Percentiles rank a stretch among this genome's conserved stretches.
These are phyloP conservation scores for Stenocarpella maydis DNA, from an alignment of 2,329 filamentous ascomycete species.

Conservation along the genomic window DNA sequence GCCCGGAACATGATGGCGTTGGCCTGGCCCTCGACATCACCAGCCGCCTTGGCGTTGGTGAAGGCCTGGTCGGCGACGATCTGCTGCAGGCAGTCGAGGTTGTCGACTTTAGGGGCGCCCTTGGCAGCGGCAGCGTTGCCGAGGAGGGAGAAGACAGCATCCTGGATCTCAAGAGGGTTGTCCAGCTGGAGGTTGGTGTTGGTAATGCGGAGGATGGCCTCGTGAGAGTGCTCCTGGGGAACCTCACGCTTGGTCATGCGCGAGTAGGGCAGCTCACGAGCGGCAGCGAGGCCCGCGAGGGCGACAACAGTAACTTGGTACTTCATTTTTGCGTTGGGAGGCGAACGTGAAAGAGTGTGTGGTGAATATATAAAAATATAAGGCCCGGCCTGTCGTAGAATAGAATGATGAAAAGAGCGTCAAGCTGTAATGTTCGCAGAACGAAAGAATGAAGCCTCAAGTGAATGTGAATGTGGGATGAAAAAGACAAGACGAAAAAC, in stretches of 20 bases:
- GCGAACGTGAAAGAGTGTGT: slow-evolving; percentile 3
- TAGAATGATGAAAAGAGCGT: slow-evolving; percentile 29
- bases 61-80: slow-evolving; percentile 67
- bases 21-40: slow-evolving; percentile 60
- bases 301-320: slow-evolving; percentile 43
- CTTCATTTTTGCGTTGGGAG: slow-evolving; percentile 41
- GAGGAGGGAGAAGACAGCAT: slow-evolving; percentile 59
- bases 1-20: slow-evolving; percentile 62
- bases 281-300: slow-evolving; percentile 43
- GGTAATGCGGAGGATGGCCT: slow-evolving; percentile 50
- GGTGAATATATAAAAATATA: slow-evolving; percentile 11
- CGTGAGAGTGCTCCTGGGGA: slow-evolving; percentile 61
- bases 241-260: slow-evolving; percentile 53
- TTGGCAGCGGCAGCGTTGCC: slow-evolving; percentile 51
- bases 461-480: slow-evolving; percentile 27
- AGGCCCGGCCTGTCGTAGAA: slow-evolving; percentile 34
- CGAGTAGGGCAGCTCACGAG: slow-evolving; percentile 42
- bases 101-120: slow-evolving; percentile 44
- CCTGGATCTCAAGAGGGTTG: slow-evolving; percentile 58
- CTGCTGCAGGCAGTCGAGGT: slow-evolving; percentile 68
- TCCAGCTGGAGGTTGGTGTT: slow-evolving; percentile 50
- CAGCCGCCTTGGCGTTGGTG: slow-evolving; percentile 65
- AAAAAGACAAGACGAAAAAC: neutral
- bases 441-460: slow-evolving; percentile 31
- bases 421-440: slow-evolving; percentile 31